Evolutionary conservation across 75 land plant species (phyloP), one percentile per base, ranked within the genome.

Genomic region (Adiantum capillusveneris): DNA sequence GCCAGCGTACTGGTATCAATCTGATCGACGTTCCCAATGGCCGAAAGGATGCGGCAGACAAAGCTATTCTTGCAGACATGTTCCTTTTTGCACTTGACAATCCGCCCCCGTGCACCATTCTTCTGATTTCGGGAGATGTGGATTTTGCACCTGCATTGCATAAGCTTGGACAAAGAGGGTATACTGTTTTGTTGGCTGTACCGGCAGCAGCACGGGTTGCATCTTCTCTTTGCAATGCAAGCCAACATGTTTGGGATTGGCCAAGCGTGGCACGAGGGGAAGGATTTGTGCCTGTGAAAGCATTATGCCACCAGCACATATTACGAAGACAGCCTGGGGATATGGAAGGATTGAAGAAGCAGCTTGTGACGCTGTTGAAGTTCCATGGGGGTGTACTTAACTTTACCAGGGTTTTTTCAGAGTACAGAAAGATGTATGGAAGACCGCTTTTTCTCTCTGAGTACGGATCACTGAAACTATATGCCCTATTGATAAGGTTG

Each of bases 391-490:
- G 98, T 14, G 76, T 71, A 31, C 12, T 93, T 51, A 69, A 63
- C n/a, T 65, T 93, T 31, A 68, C 66, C 0, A 74, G 82, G 25
- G 63, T 93, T 21, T 87, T 82, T 1, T 21, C 87, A 18, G 95
- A 93, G 54, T 93, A 93, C 52, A 65, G 68, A 30, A 88, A 79
- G 55, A 11, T 60, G 1, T 88, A 53, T 67, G 87, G 90, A n/a
- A 66, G 90, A 51, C 95, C 87, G 1, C 69, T 93, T 22, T 85
- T 72, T 58, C 56, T 83, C 2, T 66, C 80, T 2, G 95, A 93
- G 51, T 89, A 88, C 70, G 89, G 86, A 14, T 83, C 67, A 3
- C 55, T 21, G 21, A 93, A 83, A 63, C 76, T 93, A 37, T 87
- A 83, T 29, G 66, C 78, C 64, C 79, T 93, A 31, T 41, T 88